phyloP scores from a whole-genome alignment of 768 basidiomycete genomes.

The Phanerodontia chrysosporium region DNA sequence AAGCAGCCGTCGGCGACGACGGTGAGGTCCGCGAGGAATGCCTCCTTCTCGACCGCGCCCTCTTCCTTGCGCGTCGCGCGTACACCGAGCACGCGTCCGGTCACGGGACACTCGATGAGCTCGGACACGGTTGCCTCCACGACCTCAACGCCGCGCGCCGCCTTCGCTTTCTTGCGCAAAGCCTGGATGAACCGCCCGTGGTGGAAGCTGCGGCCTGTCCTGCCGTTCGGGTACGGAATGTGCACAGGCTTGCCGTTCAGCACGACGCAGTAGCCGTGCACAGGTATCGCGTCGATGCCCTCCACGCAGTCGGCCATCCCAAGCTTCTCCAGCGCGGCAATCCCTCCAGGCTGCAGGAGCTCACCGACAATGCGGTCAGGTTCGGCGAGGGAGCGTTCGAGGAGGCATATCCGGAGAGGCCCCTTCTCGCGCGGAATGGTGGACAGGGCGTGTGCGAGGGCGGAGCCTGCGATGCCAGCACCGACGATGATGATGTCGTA shows the following conservation, averaged over 20 bases:
- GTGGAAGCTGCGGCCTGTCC: constrained; percentile 86
- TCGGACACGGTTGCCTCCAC: constrained; percentile 83
- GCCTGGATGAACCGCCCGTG: constrained; percentile 88
- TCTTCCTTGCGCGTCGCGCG: constrained; percentile 45
- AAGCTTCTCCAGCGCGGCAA: constrained; percentile 68
- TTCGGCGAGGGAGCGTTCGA: constrained; percentile 88
- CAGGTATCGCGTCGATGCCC: constrained; percentile 82
- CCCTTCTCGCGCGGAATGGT: constrained; percentile 33
- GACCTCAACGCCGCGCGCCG: constrained; percentile 65
- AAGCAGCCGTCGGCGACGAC: constrained; percentile 93
- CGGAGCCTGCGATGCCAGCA: constrained; percentile 84
- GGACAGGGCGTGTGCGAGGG: constrained; percentile 84
- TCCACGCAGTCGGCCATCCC: constrained; percentile 75
- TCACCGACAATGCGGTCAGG: constrained; percentile 98
- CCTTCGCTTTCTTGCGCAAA: constrained; percentile 61
- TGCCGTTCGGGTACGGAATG: constrained; percentile 78
- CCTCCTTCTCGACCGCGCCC: constrained; percentile 37
- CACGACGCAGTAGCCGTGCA: constrained; percentile 83
- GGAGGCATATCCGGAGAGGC: constrained; percentile 72
- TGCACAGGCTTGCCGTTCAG: constrained; percentile 65
- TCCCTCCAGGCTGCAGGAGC: constrained; percentile 90
- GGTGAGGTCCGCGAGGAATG: constrained; percentile 72
- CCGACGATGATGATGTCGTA: constrained; percentile 90
- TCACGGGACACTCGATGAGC: constrained; percentile 55
- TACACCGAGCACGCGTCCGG: constrained; percentile 61